Conservation (phyloP, 352 stramenopile genomes). For the Pythium insidiosum region DNA sequence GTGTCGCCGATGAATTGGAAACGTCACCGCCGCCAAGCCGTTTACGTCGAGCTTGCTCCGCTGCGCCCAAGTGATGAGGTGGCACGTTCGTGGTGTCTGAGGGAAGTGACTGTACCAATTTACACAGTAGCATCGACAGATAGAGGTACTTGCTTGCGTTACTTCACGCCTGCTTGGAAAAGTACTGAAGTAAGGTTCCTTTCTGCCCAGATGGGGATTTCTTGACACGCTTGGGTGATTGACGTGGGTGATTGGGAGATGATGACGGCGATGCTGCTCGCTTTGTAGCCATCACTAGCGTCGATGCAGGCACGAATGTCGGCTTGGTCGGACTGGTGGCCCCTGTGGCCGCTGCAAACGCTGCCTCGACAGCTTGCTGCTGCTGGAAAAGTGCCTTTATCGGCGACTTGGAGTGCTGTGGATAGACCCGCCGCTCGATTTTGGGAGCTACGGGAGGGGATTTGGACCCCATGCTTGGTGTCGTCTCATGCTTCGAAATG, state of each 20-base stretch:
- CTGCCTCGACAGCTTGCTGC: conserved; percentile 8
- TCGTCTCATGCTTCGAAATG: no score
- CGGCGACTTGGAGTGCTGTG: conserved; percentile 11
- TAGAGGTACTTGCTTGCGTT: conserved; percentile 6
- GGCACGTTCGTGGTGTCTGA: no score
- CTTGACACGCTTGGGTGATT: conserved; percentile 12
- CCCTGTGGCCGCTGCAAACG: neutral
- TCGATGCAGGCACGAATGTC: conserved; percentile 36
- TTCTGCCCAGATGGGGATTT: no score
- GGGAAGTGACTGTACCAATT: no score
- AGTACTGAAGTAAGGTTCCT: no score
- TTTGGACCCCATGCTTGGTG: no score
- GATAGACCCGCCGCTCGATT: no score
- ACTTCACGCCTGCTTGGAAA: no score
- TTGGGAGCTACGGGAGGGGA: no score
- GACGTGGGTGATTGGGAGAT: conserved; percentile 10
- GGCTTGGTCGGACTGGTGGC: neutral
- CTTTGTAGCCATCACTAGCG: conserved; percentile 36
- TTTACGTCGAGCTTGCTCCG: no score
- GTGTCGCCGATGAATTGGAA: conserved; percentile 4
- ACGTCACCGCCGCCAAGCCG: conserved; percentile 7
- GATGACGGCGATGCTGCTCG: neutral
- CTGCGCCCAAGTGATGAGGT: no score
- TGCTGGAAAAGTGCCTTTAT: conserved; percentile 13
- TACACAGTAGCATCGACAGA: neutral